Percentiles rank a stretch among this genome's conserved stretches.
Conservation (phyloP, 2,329 filamentous ascomycete genomes). For the Penicillium sp. region DNA sequence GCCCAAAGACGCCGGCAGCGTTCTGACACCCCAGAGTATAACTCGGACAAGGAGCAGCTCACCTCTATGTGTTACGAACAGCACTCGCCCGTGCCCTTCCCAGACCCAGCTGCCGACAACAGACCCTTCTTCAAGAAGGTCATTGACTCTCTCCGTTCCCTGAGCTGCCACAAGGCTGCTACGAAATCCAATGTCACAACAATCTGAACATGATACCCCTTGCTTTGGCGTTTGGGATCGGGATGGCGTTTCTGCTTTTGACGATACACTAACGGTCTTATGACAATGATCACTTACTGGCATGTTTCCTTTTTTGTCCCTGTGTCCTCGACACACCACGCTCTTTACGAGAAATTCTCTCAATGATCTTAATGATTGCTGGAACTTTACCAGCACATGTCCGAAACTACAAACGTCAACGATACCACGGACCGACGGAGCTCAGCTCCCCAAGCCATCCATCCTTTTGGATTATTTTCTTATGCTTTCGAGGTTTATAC, state of each 20-base stretch:
- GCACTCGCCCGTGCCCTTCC: slow-evolving; percentile 27
- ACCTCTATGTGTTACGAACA: slow-evolving; percentile 39
- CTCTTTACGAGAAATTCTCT: slow-evolving; percentile 7
- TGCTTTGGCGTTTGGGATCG: slow-evolving; percentile 20
- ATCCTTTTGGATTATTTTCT: background rate
- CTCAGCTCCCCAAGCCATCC: background rate
- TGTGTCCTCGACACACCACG: slow-evolving; percentile 13
- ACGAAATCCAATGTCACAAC: slow-evolving; percentile 21
- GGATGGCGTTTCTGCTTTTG: slow-evolving; percentile 9
- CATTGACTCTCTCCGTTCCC: slow-evolving; percentile 25
- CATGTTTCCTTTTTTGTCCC: slow-evolving; percentile 15
- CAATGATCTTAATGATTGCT: slow-evolving; percentile 20
- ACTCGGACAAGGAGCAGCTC: slow-evolving; percentile 33
- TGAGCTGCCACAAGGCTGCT: slow-evolving; percentile 25
- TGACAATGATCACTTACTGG: slow-evolving; percentile 13
- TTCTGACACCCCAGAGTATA: slow-evolving; percentile 32
- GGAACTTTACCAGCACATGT: background rate
- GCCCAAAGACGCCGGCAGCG: slow-evolving; percentile 39
- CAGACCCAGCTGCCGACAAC: slow-evolving; percentile 16
- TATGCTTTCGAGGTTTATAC: slow-evolving; percentile 1
- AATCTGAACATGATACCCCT: slow-evolving; percentile 19
- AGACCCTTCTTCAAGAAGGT: slow-evolving; percentile 24
- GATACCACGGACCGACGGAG: slow-evolving; percentile 3
- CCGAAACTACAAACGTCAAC: slow-evolving; percentile 1
- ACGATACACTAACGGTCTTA: slow-evolving; percentile 8